A percentile compares a stretch with the other conserved stretches of the same genome.
These are phyloP conservation scores for Aspergillus hancockii DNA, from an alignment of 495 filamentous ascomycete genomes.

Conservation along the genomic window DNA sequence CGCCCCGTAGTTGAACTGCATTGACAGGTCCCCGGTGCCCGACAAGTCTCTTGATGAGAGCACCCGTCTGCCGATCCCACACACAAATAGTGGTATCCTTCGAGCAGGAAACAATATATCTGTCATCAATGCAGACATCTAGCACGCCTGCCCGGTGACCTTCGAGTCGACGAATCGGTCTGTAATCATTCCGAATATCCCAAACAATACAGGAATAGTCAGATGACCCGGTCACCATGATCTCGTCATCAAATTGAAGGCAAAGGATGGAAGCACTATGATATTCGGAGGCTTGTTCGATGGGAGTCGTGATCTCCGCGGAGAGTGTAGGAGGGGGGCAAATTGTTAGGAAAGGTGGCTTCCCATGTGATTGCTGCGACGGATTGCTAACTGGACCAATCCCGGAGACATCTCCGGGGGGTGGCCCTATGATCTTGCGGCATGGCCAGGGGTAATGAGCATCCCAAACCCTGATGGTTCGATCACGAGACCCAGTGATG, in stretches of 20 bases:
- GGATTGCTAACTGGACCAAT: slow-evolving; percentile 39
- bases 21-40: slow-evolving; percentile 93
- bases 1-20: slow-evolving; percentile 88
- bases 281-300: slow-evolving; percentile 44
- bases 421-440: slow-evolving; percentile 71
- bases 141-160: slow-evolving; percentile 85
- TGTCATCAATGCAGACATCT: slow-evolving; percentile 87
- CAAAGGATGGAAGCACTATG: slow-evolving; percentile 93
- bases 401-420: slow-evolving; percentile 26
- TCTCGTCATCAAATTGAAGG: slow-evolving; percentile 87
- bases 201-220: slow-evolving; percentile 92
- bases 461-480: slow-evolving; percentile 94
- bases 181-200: slow-evolving; percentile 74
- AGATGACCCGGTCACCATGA: slow-evolving; percentile 92
- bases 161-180: slow-evolving; percentile 71
- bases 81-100: slow-evolving; percentile 91
- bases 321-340: slow-evolving; percentile 41
- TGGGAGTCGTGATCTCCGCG: slow-evolving; percentile 28
- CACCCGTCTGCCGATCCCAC: slow-evolving; percentile 82
- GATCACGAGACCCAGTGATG: slow-evolving; percentile 93
- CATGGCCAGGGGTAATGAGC: slow-evolving; percentile 79
- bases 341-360: slow-evolving; percentile 49
- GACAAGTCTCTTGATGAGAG: slow-evolving; percentile 68
- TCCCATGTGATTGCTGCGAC: slow-evolving; percentile 38
- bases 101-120: slow-evolving; percentile 92